Percentiles rank a stretch among this genome's conserved stretches.
phyloP scores from a whole-genome alignment of 2,329 filamentous ascomycete species.

The Fusarium annulatum region DNA sequence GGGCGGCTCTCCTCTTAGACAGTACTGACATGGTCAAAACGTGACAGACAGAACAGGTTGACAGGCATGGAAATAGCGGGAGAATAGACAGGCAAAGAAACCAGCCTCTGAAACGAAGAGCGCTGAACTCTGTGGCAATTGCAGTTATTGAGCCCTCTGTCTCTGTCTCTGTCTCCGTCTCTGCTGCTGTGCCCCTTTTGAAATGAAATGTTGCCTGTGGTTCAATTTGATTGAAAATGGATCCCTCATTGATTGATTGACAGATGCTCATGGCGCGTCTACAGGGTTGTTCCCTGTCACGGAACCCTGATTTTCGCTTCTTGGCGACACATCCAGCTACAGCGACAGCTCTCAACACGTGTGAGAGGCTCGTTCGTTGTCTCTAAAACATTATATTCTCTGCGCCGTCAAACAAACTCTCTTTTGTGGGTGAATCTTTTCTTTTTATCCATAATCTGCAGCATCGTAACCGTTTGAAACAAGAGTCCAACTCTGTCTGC shows the following conservation, averaged over 20 bases:
- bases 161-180: not conserved
- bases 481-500: not conserved
- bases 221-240: conserved; percentile 25
- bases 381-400: not conserved
- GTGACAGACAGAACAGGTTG: not conserved
- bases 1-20: not conserved
- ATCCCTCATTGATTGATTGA: not conserved
- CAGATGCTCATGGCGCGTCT: conserved; percentile 17
- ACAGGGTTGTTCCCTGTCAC: conserved; percentile 14
- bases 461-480: not conserved
- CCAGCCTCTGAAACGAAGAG: conserved; percentile 1
- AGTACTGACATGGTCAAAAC: not conserved
- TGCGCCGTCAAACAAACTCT: not conserved
- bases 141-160: not conserved
- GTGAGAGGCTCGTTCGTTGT: conserved; percentile 8
- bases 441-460: not conserved
- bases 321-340: conserved; percentile 6
- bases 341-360: conserved; percentile 12
- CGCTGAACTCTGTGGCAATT: not conserved
- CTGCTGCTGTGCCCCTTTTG: conserved; percentile 11
- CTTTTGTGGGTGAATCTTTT: not conserved
- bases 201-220: not conserved
- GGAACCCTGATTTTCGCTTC: conserved; percentile 19
- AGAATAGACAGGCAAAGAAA: not conserved
- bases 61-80: not conserved